A percentile compares a stretch with the other conserved stretches of the same genome.
These are phyloP conservation scores for Talaromyces rugulosus DNA, from an alignment of 2,329 filamentous ascomycete genomes.

Conservation along the genomic window DNA sequence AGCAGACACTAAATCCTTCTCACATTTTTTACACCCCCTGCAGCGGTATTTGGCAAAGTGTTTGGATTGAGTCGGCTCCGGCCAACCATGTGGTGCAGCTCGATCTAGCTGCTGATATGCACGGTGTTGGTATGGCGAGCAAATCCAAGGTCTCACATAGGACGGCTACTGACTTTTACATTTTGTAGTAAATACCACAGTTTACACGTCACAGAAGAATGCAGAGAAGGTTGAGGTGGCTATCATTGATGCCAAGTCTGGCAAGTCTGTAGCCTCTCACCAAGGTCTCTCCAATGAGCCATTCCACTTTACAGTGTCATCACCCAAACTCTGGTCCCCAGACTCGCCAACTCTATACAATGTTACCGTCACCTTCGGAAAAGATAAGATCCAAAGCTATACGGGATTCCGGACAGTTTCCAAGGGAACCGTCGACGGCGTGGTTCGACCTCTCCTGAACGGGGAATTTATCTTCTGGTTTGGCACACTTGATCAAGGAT, in stretches of 20 bases:
- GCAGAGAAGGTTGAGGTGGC: background rate
- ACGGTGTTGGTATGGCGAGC: background rate
- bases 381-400: slow-evolving; percentile 57
- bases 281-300: background rate
- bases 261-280: background rate
- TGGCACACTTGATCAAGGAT: slow-evolving; percentile 67
- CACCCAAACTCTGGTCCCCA: slow-evolving; percentile 57
- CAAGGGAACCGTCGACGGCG: slow-evolving; percentile 56
- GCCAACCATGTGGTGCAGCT: background rate
- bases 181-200: background rate
- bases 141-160: background rate
- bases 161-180: background rate
- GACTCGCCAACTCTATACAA: slow-evolving; percentile 62
- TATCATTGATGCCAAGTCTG: background rate
- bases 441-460: slow-evolving; percentile 56
- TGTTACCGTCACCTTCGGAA: slow-evolving; percentile 50
- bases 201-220: background rate
- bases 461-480: slow-evolving; percentile 64
- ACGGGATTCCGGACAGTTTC: slow-evolving; percentile 59
- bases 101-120: background rate
- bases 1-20: slow-evolving; percentile 52
- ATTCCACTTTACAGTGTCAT: background rate
- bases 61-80: slow-evolving; percentile 56
- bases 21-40: slow-evolving; percentile 68
- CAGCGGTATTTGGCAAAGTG: slow-evolving; percentile 70